Conservation (phyloP, 371 early-diverging fungal genomes). For the Chytridium lagenaria region DNA sequence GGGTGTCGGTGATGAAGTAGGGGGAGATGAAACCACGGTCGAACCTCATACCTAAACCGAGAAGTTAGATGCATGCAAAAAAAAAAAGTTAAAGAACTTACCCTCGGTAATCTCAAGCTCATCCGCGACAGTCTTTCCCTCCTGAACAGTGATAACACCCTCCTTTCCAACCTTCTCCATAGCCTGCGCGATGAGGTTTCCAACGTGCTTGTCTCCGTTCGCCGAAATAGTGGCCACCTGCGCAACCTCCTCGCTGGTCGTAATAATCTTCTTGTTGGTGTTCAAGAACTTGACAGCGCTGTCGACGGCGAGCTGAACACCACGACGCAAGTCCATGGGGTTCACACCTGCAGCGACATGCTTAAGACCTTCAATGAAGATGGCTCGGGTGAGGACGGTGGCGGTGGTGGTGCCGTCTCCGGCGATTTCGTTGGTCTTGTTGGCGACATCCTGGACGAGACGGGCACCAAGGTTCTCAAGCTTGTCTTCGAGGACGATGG, state of each 20-base stretch:
- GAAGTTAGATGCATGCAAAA: background rate
- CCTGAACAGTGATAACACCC: slow-evolving; percentile 98
- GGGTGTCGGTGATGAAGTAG: slow-evolving; percentile 97
- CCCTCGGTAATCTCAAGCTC: slow-evolving; percentile 96
- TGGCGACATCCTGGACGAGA: slow-evolving; percentile 96
- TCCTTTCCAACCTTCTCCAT: slow-evolving; percentile 99
- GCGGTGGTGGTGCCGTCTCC: slow-evolving; percentile 99
- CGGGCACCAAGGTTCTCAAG: slow-evolving; percentile 98
- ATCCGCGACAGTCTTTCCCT: slow-evolving; percentile 97
- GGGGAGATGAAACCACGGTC: slow-evolving; percentile 99
- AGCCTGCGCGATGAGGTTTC: slow-evolving; percentile 93
- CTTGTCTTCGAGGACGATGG: slow-evolving; percentile 90
- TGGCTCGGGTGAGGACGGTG: slow-evolving; percentile 96
- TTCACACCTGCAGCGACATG: slow-evolving; percentile 98
- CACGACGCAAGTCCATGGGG: slow-evolving; percentile 97
- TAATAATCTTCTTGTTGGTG: slow-evolving; percentile 86
- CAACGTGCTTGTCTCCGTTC: slow-evolving; percentile 96
- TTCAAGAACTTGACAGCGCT: slow-evolving; percentile 79
- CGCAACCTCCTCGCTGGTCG: slow-evolving; percentile 93
- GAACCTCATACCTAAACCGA: slow-evolving; percentile 85
- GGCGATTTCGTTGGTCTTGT: slow-evolving; percentile 98
- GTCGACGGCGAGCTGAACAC: slow-evolving; percentile 93
- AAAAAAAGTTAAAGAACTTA: slow-evolving; percentile 15
- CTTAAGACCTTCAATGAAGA: slow-evolving; percentile 98
- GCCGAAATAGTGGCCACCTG: slow-evolving; percentile 98